Conservation (phyloP, 345 rosid species). For the Eucalyptus guilfoylei region DNA sequence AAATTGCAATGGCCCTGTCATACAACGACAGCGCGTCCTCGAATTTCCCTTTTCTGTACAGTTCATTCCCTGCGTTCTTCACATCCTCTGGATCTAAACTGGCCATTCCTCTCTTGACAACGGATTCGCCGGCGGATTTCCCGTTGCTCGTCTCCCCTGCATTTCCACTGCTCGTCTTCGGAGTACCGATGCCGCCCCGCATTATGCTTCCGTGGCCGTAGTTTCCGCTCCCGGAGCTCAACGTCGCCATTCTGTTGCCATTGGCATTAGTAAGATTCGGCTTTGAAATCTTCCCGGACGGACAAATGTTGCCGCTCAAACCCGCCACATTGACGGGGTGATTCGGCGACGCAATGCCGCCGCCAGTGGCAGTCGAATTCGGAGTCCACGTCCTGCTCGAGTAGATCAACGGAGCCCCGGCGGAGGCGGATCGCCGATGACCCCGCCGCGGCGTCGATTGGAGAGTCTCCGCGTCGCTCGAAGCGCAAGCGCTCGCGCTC, state of each 20-base stretch:
- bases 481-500: constrained; percentile 1
- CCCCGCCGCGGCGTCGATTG: constrained; percentile 46
- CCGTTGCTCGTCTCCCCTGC: background rate
- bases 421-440: constrained; percentile 72
- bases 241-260: constrained; percentile 37
- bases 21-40: constrained; percentile 65
- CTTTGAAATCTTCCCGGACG: constrained; percentile 80
- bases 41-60: constrained; percentile 60
- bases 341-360: constrained; percentile 8
- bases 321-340: background rate
- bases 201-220: constrained; percentile 92
- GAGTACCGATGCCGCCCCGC: constrained; percentile 21
- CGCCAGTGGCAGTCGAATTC: constrained; percentile 1
- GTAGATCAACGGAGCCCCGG: constrained; percentile 64
- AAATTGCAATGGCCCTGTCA: constrained; percentile 62
- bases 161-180: background rate
- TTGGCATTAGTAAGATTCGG: constrained; percentile 36
- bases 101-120: background rate
- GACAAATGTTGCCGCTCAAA: constrained; percentile 85
- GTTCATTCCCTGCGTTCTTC: constrained; percentile 75
- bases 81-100: constrained; percentile 60
- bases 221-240: constrained; percentile 69
- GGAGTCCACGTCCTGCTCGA: constrained; percentile 33
- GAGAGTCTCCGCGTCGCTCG: constrained; percentile 6
- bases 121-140: background rate